Percentiles rank a stretch among this genome's conserved stretches.
phyloP scores from a whole-genome alignment of 768 basidiomycete genomes.

The Xerocomus potaroensis region DNA sequence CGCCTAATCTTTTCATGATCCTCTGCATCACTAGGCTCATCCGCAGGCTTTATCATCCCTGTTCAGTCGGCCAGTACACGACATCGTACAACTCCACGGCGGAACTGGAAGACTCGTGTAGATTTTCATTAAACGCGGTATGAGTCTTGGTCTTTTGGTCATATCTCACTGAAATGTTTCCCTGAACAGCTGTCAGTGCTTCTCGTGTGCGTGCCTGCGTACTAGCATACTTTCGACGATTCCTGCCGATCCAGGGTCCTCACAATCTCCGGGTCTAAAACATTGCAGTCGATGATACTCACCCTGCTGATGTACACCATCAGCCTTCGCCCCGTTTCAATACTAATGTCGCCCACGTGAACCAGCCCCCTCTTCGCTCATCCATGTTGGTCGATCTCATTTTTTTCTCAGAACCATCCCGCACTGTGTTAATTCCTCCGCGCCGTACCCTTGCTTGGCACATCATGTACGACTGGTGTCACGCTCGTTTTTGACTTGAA shows the following conservation, averaged over 20 bases:
- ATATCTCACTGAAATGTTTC: neutral
- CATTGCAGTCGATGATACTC: constrained; percentile 5
- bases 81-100: too few species aligned
- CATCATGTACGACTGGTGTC: constrained; percentile 5
- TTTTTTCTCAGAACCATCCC: constrained; percentile 1
- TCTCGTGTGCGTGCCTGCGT: constrained; percentile 4
- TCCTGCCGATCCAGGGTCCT: constrained; percentile 5
- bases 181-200: constrained; percentile 13
- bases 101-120: too few species aligned
- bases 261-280: constrained; percentile 8
- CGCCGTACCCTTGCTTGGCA: constrained; percentile 14
- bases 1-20: too few species aligned
- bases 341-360: constrained; percentile 9
- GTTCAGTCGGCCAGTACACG: too few species aligned
- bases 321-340: constrained; percentile 15
- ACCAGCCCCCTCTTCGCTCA: neutral
- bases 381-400: neutral
- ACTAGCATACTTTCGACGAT: neutral
- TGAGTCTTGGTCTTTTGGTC: too few species aligned
- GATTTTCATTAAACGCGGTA: too few species aligned
- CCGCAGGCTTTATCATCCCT: too few species aligned
- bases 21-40: too few species aligned
- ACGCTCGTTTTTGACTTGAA: constrained; percentile 4
- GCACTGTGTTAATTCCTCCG: constrained; percentile 12
- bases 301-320: constrained; percentile 23